Evolutionary conservation across 2,329 filamentous ascomycete genomes (phyloP).

Genomic region (Fusarium avenaceum): DNA sequence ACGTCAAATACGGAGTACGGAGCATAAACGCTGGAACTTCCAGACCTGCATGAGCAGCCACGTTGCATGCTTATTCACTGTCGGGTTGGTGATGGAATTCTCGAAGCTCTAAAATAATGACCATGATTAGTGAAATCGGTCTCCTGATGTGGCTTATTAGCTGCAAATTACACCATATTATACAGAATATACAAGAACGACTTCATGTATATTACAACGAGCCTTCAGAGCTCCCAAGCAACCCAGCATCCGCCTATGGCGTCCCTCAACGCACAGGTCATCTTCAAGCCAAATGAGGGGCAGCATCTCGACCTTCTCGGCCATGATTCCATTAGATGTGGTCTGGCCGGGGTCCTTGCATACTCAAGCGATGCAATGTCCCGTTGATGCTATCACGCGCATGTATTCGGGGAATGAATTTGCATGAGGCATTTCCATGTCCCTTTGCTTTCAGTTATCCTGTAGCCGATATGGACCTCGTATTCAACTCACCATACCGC

Average conservation of each 20-base stretch:
- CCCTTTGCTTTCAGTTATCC: conserved; percentile 11
- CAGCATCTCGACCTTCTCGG: conserved; percentile 30
- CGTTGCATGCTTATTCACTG: conserved; percentile 18
- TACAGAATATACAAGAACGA: conserved; percentile 12
- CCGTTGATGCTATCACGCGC: conserved; percentile 26
- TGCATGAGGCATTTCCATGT: conserved; percentile 21
- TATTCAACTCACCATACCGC: conserved; percentile 29
- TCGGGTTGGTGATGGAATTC: conserved; percentile 22
- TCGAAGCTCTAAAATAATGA: conserved; percentile 17
- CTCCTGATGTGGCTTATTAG: conserved; percentile 21
- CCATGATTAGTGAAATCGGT: conserved; percentile 7
- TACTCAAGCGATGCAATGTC: conserved; percentile 14
- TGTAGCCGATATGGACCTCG: conserved; percentile 32
- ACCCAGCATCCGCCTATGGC: conserved; percentile 15
- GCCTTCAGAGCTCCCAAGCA: conserved; percentile 15
- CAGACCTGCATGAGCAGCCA: conserved; percentile 28
- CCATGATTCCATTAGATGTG: conserved; percentile 26
- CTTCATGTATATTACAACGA: conserved; percentile 11
- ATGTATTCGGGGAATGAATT: neutral
- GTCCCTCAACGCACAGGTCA: conserved; percentile 15
- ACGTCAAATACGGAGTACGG: conserved; percentile 21
- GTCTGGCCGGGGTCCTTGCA: conserved; percentile 22
- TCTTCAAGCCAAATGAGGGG: conserved; percentile 32
- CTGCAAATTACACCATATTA: conserved; percentile 19
- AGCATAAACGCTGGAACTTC: conserved; percentile 12